Evolutionary conservation across 257 asterid genomes (phyloP).

Genomic region (Fraxinus pennsylvanica): DNA sequence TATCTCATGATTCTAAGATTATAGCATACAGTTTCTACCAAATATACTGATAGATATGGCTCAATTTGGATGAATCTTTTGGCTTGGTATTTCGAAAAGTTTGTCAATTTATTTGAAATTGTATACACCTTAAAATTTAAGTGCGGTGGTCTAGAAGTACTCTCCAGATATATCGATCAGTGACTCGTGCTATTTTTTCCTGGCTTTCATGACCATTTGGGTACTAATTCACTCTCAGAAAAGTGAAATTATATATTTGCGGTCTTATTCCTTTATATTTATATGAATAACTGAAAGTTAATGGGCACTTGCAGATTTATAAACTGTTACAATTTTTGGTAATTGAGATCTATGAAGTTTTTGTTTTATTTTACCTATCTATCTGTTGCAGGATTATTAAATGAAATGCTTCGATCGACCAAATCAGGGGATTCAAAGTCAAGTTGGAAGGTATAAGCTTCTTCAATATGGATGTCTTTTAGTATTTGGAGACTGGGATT

Average conservation of each 20-base stretch:
- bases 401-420: slow-evolving; percentile 95
- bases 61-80: slow-evolving; percentile 20
- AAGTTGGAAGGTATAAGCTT: slow-evolving; percentile 78
- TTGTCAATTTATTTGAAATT: slow-evolving; percentile 9
- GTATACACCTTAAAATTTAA: not conserved
- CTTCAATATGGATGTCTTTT: slow-evolving; percentile 9
- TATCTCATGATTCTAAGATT: not conserved
- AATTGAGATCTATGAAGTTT: not conserved
- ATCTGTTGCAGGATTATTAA: slow-evolving; percentile 38
- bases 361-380: not conserved
- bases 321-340: not conserved
- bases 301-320: not conserved
- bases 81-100: not conserved
- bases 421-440: slow-evolving; percentile 88
- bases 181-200: not conserved
- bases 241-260: not conserved
- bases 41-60: slow-evolving; percentile 9
- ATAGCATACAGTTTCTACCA: not conserved
- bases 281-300: not conserved
- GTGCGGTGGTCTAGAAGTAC: slow-evolving; percentile 7
- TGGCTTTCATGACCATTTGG: not conserved
- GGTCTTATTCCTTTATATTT: not conserved
- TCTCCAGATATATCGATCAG: not conserved
- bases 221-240: not conserved
- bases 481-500: slow-evolving; percentile 2